Conservation (phyloP, 2,329 filamentous ascomycete genomes). For the Fusarium drepaniforme region DNA sequence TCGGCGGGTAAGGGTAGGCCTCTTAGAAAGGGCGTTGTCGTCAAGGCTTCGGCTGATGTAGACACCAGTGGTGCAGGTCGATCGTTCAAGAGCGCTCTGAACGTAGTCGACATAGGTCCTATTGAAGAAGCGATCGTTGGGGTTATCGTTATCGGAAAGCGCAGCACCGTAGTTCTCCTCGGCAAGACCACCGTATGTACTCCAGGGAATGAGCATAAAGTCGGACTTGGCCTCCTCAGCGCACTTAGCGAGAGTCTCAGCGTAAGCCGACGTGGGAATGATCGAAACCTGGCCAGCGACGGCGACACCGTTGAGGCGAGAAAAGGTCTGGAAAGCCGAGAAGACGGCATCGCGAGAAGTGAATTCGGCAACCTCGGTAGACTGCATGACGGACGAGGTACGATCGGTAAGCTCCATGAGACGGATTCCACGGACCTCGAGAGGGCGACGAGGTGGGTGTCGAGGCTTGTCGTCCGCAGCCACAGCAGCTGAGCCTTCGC, state of each 20-base stretch:
- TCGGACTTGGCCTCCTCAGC: conserved; percentile 78
- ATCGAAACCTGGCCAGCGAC: conserved; percentile 86
- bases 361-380: conserved; percentile 83
- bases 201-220: conserved; percentile 90
- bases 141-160: conserved; percentile 32
- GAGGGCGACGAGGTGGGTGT: conserved; percentile 18
- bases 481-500: neutral
- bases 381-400: conserved; percentile 95
- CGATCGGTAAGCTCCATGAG: conserved; percentile 90
- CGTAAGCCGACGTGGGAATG: conserved; percentile 81
- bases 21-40: conserved; percentile 51
- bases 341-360: conserved; percentile 84
- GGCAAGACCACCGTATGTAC: conserved; percentile 80
- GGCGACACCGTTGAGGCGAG: conserved; percentile 84
- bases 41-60: conserved; percentile 56
- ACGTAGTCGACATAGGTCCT: conserved; percentile 79
- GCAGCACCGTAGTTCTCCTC: conserved; percentile 59
- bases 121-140: conserved; percentile 45
- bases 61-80: conserved; percentile 81
- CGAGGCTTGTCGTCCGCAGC: conserved; percentile 6
- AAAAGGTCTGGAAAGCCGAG: conserved; percentile 91
- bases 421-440: conserved; percentile 77
- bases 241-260: conserved; percentile 79
- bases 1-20: conserved; percentile 59
- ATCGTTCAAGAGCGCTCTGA: conserved; percentile 71